Conservation (phyloP, 768 basidiomycete species). For the Xerocomus potaroensis region DNA sequence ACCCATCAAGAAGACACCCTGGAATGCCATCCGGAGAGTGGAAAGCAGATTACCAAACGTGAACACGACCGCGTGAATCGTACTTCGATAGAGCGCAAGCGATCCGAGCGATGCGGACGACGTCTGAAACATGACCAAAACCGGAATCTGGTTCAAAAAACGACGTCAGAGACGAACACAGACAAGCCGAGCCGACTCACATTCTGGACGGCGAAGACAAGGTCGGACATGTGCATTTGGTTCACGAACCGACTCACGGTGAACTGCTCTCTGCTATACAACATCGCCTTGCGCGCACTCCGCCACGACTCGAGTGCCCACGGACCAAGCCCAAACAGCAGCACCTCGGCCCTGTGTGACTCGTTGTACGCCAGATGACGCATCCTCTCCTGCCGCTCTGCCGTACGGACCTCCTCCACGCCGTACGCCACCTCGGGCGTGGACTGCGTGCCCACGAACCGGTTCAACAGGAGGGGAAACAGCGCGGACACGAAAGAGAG, state of each 20-base stretch:
- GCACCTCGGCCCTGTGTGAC: constrained; percentile 71
- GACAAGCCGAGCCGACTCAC: constrained; percentile 44
- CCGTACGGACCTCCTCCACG: constrained; percentile 56
- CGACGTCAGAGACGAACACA: too few relatives aligned
- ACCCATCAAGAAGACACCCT: constrained; percentile 81
- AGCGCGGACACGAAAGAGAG: constrained; percentile 59
- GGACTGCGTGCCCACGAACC: constrained; percentile 40
- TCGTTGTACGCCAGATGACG: constrained; percentile 74
- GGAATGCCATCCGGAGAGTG: constrained; percentile 71
- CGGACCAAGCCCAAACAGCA: constrained; percentile 76
- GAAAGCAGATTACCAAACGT: constrained; percentile 59
- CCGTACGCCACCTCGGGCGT: constrained; percentile 44
- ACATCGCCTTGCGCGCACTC: constrained; percentile 52
- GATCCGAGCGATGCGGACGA: constrained; percentile 76
- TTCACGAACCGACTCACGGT: constrained; percentile 45
- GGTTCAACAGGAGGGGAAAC: constrained; percentile 56
- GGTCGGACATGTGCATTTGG: constrained; percentile 59
- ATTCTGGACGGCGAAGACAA: constrained; percentile 64
- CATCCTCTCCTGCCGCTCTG: constrained; percentile 71
- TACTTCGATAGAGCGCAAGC: constrained; percentile 75
- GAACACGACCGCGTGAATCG: constrained; percentile 67
- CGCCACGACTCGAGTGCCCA: constrained; percentile 85
- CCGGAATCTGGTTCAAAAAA: constrained; percentile 63
- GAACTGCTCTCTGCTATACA: constrained; percentile 51
- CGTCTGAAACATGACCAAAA: constrained; percentile 67